Evolutionary conservation across 225 moss, liverwort and hornwort species (phyloP).

Genomic region (Sphagnum tenellum): DNA sequence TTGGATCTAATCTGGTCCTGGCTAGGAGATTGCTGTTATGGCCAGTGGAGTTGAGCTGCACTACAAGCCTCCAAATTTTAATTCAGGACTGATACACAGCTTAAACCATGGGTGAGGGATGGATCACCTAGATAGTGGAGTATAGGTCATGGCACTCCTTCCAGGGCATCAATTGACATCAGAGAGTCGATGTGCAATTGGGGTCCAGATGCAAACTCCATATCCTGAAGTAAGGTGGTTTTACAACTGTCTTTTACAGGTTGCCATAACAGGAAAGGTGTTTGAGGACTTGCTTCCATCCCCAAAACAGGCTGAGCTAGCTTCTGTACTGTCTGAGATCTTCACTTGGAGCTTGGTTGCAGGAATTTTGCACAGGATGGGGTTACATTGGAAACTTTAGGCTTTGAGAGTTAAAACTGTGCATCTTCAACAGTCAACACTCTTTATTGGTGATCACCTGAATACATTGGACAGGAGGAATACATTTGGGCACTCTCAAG

Average conservation of each 20-base stretch:
- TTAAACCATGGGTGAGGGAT: slow-evolving; percentile 11
- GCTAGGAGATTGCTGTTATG: too few relatives aligned
- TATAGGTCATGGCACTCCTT: slow-evolving; percentile 32
- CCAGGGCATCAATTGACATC: too few relatives aligned
- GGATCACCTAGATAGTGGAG: slow-evolving; percentile 41
- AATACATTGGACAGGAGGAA: too few relatives aligned
- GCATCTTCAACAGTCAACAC: too few relatives aligned
- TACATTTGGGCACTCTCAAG: too few relatives aligned
- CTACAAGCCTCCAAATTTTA: too few relatives aligned
- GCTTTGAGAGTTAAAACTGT: not conserved
- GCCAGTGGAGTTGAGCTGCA: too few relatives aligned
- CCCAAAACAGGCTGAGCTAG: slow-evolving; percentile 28
- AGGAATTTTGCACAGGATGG: slow-evolving; percentile 15
- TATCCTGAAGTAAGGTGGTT: not conserved
- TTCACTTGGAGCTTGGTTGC: slow-evolving; percentile 26
- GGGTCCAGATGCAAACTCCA: not conserved
- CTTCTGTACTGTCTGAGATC: slow-evolving; percentile 27
- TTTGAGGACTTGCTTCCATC: slow-evolving; percentile 21
- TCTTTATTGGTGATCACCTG: too few relatives aligned
- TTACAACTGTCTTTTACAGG: slow-evolving; percentile 22
- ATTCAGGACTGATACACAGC: too few relatives aligned
- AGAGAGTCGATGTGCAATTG: too few relatives aligned
- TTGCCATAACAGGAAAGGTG: slow-evolving; percentile 10
- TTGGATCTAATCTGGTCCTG: too few relatives aligned
- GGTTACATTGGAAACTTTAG: slow-evolving; percentile 41